Conservation (phyloP, 108 stramenopile genomes). For the Skeletonema potamos region DNA sequence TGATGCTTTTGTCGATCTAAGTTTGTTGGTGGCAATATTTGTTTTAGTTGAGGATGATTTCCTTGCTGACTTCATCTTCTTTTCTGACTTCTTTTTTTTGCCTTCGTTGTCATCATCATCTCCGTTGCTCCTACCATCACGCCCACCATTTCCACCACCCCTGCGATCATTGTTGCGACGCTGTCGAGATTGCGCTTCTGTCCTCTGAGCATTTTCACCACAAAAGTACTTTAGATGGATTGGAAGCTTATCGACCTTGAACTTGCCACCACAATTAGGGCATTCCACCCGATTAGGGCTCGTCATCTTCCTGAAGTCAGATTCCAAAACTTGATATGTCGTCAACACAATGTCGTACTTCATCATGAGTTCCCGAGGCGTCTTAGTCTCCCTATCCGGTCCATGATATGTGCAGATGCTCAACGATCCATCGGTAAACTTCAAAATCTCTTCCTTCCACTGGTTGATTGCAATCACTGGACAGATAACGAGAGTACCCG, state of each 20-base stretch:
- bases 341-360: constrained; percentile 96
- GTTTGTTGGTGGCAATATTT: constrained; percentile 33
- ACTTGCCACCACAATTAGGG: constrained; percentile 91
- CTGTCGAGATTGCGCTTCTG: constrained; percentile 91
- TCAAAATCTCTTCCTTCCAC: constrained; percentile 96
- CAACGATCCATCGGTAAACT: constrained; percentile 83
- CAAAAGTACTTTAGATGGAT: constrained; percentile 96
- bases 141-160: constrained; percentile 16
- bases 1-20: constrained; percentile 48
- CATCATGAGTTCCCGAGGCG: constrained; percentile 70
- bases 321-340: constrained; percentile 95
- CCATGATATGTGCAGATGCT: constrained; percentile 94
- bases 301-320: constrained; percentile 93
- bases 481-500: constrained; percentile 92
- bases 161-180: constrained; percentile 68
- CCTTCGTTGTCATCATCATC: constrained; percentile 6
- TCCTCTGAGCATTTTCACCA: constrained; percentile 88
- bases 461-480: constrained; percentile 95
- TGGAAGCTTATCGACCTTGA: constrained; percentile 84
- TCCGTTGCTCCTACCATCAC: constrained; percentile 37
- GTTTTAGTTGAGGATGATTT: neutral
- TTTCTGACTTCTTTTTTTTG: neutral
- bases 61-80: constrained; percentile 7
- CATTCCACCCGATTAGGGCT: constrained; percentile 89
- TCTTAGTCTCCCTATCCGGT: constrained; percentile 60